Conservation (phyloP, 768 basidiomycete species). For the Agrocybe pediades region DNA sequence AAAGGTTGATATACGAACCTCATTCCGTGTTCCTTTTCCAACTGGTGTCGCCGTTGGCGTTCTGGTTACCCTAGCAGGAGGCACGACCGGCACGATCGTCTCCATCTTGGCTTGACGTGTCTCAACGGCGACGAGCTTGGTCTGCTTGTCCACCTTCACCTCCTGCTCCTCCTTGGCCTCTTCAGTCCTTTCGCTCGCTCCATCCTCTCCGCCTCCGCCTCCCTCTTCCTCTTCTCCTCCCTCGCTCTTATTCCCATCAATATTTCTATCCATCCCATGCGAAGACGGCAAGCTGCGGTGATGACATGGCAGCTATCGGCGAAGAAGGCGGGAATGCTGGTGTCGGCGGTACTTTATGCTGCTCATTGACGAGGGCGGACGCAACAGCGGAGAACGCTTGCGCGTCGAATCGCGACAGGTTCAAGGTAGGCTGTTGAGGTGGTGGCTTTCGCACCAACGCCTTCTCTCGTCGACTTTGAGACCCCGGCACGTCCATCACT, state of each 20-base stretch:
- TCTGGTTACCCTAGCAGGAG: not conserved
- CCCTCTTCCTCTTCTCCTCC: not conserved
- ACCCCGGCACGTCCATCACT: no score
- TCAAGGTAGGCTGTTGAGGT: not conserved
- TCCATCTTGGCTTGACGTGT: not conserved
- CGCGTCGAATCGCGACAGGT: not conserved
- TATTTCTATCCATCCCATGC: not conserved
- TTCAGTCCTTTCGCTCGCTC: not conserved
- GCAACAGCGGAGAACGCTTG: not conserved
- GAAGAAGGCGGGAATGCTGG: not conserved
- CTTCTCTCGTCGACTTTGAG: no score
- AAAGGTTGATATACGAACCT: no score
- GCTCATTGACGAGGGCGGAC: not conserved
- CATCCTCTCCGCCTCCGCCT: no score
- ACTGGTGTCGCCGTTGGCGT: slow-evolving; percentile 2
- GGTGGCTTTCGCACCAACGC: not conserved
- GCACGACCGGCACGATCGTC: not conserved
- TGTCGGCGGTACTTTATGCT: not conserved
- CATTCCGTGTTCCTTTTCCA: no score
- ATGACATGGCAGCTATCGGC: not conserved
- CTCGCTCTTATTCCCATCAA: not conserved
- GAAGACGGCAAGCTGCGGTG: not conserved
- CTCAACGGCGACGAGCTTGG: no score
- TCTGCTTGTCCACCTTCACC: not conserved
- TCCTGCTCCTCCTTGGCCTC: not conserved